phyloP scores from a whole-genome alignment of 805 yeast genomes.

The Saccharomycopsis sp. region DNA sequence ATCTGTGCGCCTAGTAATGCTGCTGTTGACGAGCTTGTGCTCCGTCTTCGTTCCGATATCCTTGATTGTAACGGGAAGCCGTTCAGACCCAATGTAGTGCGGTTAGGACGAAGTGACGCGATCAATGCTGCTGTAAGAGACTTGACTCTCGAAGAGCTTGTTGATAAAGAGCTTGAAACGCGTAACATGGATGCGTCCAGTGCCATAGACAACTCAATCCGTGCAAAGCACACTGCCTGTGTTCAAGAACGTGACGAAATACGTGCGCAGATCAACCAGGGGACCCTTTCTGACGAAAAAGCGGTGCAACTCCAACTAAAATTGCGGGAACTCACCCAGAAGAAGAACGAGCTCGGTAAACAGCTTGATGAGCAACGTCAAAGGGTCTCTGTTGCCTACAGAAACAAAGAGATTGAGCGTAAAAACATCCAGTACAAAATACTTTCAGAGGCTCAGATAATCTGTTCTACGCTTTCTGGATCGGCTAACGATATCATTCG shows the following conservation, averaged over 20 bases:
- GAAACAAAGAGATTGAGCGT: conserved; percentile 74
- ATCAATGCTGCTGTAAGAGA: conserved; percentile 77
- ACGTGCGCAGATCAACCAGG: conserved; percentile 34
- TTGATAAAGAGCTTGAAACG: conserved; percentile 51
- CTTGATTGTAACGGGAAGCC: conserved; percentile 44
- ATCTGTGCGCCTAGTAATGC: conserved; percentile 99
- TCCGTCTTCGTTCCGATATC: conserved; percentile 74
- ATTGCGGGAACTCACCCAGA: conserved; percentile 50
- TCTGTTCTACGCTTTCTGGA: conserved; percentile 90
- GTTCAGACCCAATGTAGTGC: conserved; percentile 62
- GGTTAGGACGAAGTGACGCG: conserved; percentile 87
- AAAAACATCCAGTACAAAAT: conserved; percentile 69
- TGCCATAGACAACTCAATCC: conserved; percentile 41
- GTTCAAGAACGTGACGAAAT: conserved; percentile 53
- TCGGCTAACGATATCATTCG: conserved; percentile 86
- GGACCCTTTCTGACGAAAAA: conserved; percentile 35
- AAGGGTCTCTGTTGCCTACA: conserved; percentile 52
- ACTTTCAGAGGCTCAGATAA: conserved; percentile 68
- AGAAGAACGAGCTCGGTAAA: conserved; percentile 63
- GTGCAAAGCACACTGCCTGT: conserved; percentile 45
- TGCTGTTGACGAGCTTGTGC: conserved; percentile 91
- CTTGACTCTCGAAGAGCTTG: conserved; percentile 77
- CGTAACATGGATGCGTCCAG: conserved; percentile 32
- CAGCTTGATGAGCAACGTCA: conserved; percentile 78
- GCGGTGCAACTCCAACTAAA: conserved; percentile 39